These are phyloP conservation scores for Elsinoe fawcettii DNA, from an alignment of 2,329 filamentous ascomycete species.

Conservation along the genomic window DNA sequence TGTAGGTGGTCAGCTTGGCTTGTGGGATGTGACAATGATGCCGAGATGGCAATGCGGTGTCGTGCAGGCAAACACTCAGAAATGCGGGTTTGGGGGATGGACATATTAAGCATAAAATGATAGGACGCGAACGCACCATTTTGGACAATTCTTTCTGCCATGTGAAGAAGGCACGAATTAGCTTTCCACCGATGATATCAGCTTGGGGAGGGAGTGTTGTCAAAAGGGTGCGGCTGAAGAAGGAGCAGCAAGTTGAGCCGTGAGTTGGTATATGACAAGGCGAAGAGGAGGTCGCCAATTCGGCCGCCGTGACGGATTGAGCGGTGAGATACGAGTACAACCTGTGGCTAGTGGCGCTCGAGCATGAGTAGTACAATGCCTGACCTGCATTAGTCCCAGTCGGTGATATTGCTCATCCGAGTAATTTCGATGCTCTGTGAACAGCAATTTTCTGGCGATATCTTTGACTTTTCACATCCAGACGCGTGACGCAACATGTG, in stretches of 20 bases:
- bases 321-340: background rate
- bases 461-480: background rate
- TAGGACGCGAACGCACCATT: conserved; percentile 2
- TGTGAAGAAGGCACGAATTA: conserved; percentile 2
- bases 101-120: conserved; percentile 1
- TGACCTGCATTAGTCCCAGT: conserved; percentile 10
- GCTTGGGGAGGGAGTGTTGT: background rate
- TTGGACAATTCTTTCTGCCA: background rate
- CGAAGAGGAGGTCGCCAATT: conserved; percentile 10
- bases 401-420: background rate
- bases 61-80: background rate
- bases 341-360: background rate
- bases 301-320: conserved; percentile 3
- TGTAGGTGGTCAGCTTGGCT: background rate
- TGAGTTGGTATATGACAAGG: background rate
- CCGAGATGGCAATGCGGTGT: conserved; percentile 5
- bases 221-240: background rate
- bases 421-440: background rate
- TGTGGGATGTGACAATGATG: conserved; percentile 4
- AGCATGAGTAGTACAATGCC: background rate
- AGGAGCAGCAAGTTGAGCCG: conserved; percentile 1
- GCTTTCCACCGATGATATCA: background rate
- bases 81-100: background rate
- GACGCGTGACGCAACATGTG: background rate
- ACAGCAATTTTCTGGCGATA: background rate